A percentile compares a stretch with the other conserved stretches of the same genome.
Conservation (phyloP, 2,329 filamentous ascomycete genomes). For the Macrophomina phaseolina region DNA sequence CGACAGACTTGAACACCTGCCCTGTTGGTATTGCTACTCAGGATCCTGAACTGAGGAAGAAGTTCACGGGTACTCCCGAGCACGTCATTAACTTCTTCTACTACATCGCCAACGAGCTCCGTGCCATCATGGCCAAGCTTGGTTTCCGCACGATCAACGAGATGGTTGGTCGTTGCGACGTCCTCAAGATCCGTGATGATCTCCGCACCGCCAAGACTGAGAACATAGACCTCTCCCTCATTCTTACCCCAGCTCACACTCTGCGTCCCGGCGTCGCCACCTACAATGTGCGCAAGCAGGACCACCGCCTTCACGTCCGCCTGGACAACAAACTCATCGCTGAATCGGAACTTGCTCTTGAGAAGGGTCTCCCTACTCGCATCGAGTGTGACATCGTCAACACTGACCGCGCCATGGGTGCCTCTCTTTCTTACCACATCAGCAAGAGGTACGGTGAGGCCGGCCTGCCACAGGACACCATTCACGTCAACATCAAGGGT, state of each 20-base stretch:
- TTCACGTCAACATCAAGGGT: slow-evolving; percentile 95
- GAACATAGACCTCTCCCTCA: slow-evolving; percentile 91
- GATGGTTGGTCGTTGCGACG: slow-evolving; percentile 93
- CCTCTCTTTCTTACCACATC: slow-evolving; percentile 94
- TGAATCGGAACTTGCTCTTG: slow-evolving; percentile 90
- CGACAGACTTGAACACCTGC: slow-evolving; percentile 68
- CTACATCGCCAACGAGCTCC: slow-evolving; percentile 93
- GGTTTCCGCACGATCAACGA: slow-evolving; percentile 96
- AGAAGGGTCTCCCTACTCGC: slow-evolving; percentile 89
- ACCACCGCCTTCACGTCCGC: slow-evolving; percentile 89
- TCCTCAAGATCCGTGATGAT: slow-evolving; percentile 85
- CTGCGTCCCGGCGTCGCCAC: slow-evolving; percentile 92
- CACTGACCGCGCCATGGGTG: slow-evolving; percentile 91
- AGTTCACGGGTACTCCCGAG: slow-evolving; percentile 91
- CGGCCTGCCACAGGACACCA: slow-evolving; percentile 88
- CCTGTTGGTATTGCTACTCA: slow-evolving; percentile 96
- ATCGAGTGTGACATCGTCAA: slow-evolving; percentile 98
- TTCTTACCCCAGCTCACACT: slow-evolving; percentile 94
- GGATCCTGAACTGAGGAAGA: slow-evolving; percentile 90
- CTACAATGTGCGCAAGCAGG: slow-evolving; percentile 97
- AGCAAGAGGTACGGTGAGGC: slow-evolving; percentile 90
- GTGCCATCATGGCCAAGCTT: slow-evolving; percentile 95
- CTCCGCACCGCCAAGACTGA: slow-evolving; percentile 85
- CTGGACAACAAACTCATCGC: slow-evolving; percentile 97
- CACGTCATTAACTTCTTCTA: slow-evolving; percentile 99